These are phyloP conservation scores for Helotiales sp. DNA, from an alignment of 2,329 filamentous ascomycete genomes.

Conservation along the genomic window DNA sequence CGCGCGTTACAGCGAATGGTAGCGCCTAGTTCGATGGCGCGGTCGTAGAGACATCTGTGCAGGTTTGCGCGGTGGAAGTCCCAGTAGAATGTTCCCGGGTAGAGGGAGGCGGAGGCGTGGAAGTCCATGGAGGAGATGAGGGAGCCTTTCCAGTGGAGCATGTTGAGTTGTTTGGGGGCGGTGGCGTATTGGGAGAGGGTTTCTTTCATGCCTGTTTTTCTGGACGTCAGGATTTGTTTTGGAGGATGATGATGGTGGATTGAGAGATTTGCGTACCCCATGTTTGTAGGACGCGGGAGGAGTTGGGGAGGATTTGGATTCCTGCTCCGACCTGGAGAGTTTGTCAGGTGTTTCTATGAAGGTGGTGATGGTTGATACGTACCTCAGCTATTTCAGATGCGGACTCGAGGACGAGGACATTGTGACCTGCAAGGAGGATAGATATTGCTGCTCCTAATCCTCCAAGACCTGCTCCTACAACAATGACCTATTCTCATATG, in stretches of 20 bases:
- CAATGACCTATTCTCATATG: constrained; percentile 37
- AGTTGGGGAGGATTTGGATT: constrained; percentile 32
- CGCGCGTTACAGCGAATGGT: constrained; percentile 41
- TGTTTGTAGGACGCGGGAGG: constrained; percentile 23
- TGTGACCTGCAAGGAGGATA: constrained; percentile 34
- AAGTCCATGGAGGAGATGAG: constrained; percentile 30
- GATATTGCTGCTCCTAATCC: constrained; percentile 45
- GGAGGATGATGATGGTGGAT: too few relatives aligned
- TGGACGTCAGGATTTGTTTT: too few relatives aligned
- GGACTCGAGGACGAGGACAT: constrained; percentile 43
- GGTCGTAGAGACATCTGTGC: constrained; percentile 43
- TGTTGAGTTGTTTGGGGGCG: constrained; percentile 47
- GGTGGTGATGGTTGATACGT: constrained; percentile 11
- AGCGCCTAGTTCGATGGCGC: constrained; percentile 41
- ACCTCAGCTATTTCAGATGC: constrained; percentile 43
- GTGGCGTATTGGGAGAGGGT: constrained; percentile 20
- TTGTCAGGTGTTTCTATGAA: not conserved
- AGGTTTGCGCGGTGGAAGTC: constrained; percentile 49
- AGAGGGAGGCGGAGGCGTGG: constrained; percentile 21
- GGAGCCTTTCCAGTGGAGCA: constrained; percentile 43
- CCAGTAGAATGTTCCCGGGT: constrained; percentile 40
- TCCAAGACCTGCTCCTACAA: constrained; percentile 57
- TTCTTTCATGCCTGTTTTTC: constrained; percentile 19
- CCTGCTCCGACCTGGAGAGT: constrained; percentile 33
- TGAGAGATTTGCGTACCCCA: too few relatives aligned